Evolutionary conservation across 306 rosid genomes (phyloP), one percentile per base, ranked within the genome.

Genomic region (Cucurbita moschata): DNA sequence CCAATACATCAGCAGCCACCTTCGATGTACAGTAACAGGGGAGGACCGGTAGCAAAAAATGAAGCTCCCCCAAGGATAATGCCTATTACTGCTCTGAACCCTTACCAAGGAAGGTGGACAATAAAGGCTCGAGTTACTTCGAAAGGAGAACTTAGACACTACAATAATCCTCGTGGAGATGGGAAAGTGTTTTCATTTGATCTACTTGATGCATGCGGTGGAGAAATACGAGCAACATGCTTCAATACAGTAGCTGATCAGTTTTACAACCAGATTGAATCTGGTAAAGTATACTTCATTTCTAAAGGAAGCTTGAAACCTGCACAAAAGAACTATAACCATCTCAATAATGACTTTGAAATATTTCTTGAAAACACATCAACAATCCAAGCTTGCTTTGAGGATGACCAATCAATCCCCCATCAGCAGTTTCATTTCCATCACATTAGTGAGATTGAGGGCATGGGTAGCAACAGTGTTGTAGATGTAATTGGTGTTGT

Each of bases 121-220:
- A 84, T 94, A 68, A 94, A 94, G 85, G 97, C 88, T 59, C 87
- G 98, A 80, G 98, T 94, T 65, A 89, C 98, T 3, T 82, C 89
- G 56, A 94, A 90, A 83, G 86, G 83, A 83, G 94, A 88, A 73
- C 95, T 90, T 64, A 89, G 85, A 80, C 79, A 57, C 81, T 90
- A 85, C 67, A 78, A 38, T 74, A 94, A 90, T 89, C 76, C 89
- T 39, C 87, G 89, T 46, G 98, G 97, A 52, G 97, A 85, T 4
- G 98, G 98, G 37, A 94, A 89, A 84, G 97, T 94, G 15, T 94
- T 94, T 80, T 86, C 86, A 77, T 94, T 94, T 83, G 97, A 94
- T 79, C 95, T 94, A 75, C 86, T 91, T 76, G 97, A 91, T 82
- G 82, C 92, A 55, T 81, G 79, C 5, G 84, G 87, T 77, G 99